Base-by-base conservation (phyloP, 2,329 filamentous ascomycete genomes). In the Septoria petroselini region DNA sequence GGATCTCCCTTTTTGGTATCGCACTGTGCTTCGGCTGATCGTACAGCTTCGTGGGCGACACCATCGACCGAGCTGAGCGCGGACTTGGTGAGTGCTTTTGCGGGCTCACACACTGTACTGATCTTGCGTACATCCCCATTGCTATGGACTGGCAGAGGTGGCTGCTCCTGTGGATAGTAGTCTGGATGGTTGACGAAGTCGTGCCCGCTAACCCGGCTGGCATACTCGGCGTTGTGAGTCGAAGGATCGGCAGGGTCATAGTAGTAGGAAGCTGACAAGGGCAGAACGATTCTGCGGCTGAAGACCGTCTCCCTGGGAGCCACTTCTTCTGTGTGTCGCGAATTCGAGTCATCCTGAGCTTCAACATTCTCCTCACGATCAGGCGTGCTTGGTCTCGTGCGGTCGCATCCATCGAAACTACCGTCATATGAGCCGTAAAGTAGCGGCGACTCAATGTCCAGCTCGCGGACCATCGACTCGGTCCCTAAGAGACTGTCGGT, bases 381-480 rank as follows among this genome's bases (percentile, higher is more conserved):
- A 19, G 65, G 62, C 12, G 62, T 65, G n/a, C 45, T 55, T 11
- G 63, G 59, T 15, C 58, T 53, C 35, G 50, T 47, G 7, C 58
- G 50, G 1, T 69, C 59, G 60, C 67, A 25, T 68, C 70, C 70
- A 35, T 64, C 64, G 3, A 63, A 59, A 21, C 62, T 67, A 14
- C 64, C 66, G 5, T 60, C 62, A 11, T 63, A 64, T 1, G 71
- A 73, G 23, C 61, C 62, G 7, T 68, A 72, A 14, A 49, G 31
- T 5, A 67, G 62, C 7, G 71, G 71, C 5, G 73, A 75, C 19
- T 69, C 68, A 71, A 77, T 76, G 50, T 75, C 71, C 53, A 77
- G 58, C 14, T 75, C 74, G 30, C 73, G 67, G 18, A 77, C 70
- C 54, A 76, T 58, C 3, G 73, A 73, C 48, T 76, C 74, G 2